Base-by-base conservation (phyloP, 257 asterid species). In the Buddleja alternifolia region DNA sequence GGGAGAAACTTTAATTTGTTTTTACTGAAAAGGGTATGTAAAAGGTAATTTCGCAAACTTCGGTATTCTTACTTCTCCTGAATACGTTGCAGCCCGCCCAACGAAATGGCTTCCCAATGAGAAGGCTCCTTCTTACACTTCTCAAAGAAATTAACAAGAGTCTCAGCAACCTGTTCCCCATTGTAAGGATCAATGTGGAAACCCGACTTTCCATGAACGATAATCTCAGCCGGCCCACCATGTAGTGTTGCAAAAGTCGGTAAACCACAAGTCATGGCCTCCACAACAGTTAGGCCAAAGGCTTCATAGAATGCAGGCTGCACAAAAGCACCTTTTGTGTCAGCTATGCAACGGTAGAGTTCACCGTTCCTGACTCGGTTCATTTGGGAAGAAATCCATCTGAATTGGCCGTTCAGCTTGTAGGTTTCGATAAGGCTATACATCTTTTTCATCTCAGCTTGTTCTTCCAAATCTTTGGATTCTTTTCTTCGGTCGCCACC, bases 341-440 rank as follows among this genome's bases (percentile, higher is more conserved):
- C 97, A 1, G 95, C 94, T 20, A 94, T 89, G 85, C 25, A 91
- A 15, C 97, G 93, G 78, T 91, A 94, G 68, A 94, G 93, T 73
- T 94, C 99, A 0, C 97, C 99, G 14, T 94, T 94, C 74, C 97
- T 84, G 21, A 89, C 93, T 0, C 97, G 88, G 92, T 94, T 91
- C 97, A 91, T 94, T 75, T 94, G 99, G 25, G 99, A 91, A 24
- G 99, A 91, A 68, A 94, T 94, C 99, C 97, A 94, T 72, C 97
- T 68, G 86, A 94, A 91, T 15, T 91, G 97, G 23, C 97, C 97
- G 0, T 91, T 86, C 40, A 94, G 77, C 1, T 85, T 78, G 80
- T 89, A 79, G 20, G 86, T 79, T 50, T 91, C 89, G 3, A 94
- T 94, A 6, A 94, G 89, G 41, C 60, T 80, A 39, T 94, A 84